Evolutionary conservation across 1,284 basidiomycete genomes (phyloP), one percentile per base, ranked within the genome.

Genomic region (Pulchroboletus neoregius): DNA sequence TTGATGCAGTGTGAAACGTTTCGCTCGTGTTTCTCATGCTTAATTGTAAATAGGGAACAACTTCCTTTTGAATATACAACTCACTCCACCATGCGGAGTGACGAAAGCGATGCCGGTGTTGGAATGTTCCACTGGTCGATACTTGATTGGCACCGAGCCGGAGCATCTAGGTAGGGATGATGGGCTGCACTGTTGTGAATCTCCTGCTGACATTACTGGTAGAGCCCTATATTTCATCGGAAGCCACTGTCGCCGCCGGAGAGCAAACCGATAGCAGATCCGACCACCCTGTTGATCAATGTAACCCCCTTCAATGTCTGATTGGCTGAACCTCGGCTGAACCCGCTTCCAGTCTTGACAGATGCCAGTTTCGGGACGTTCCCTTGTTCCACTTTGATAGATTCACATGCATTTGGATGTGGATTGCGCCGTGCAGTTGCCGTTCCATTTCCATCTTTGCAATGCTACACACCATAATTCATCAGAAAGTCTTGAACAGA

Each of bases 1-100:
- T 31, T 35, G 30, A 60, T 50, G 16, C 13, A 38, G 31, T 49
- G 55, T 56, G 61, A 62, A 64, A 51, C 49, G 30, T 38, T 10
- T 0, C 0, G 2, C 13, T 36, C 4, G 20, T 54, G 44, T 58
- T 56, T 62, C 44, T 50, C 57, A 47, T 50, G 28, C 23, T 49
- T 27, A 26, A 23, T 39, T 37, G 39, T 60, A 51, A 24, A 44
- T 43, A 48, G 55, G 58, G 58, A 53, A 60, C 57, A 62, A 7
- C 26, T 40, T 52, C 13, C 23, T 35, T 43, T 27, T 18, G 32
- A 57, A 58, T 53, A 23, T 15, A n/a, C n/a, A n/a, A n/a, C n/a
- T n/a, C n/a, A n/a, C n/a, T n/a, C n/a, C n/a, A n/a, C n/a, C n/a
- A n/a, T n/a, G n/a, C n/a, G n/a, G n/a, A n/a, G n/a, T n/a, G n/a